Percentiles rank a stretch among this genome's conserved stretches.
phyloP scores from a whole-genome alignment of 352 stramenopile genomes.

The Pythium grandisporangium region DNA sequence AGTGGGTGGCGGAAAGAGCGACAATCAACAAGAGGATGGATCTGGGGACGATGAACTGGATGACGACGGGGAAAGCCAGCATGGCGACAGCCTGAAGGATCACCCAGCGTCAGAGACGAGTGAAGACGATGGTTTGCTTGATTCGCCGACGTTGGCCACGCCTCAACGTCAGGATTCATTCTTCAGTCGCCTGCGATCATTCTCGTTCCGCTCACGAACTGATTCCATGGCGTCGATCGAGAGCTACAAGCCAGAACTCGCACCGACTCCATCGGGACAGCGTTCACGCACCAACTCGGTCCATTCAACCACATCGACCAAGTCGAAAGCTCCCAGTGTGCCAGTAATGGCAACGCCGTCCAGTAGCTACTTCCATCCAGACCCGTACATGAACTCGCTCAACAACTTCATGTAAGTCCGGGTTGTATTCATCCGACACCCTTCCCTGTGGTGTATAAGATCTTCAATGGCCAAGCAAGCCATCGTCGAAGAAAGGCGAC shows the following conservation, averaged over 20 bases:
- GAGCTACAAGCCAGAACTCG: not conserved
- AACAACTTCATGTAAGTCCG: conserved; percentile 10
- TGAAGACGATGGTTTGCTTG: conserved; percentile 3
- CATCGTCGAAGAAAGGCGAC: too few species aligned
- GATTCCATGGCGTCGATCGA: conserved; percentile 6
- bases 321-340: conserved; percentile 1
- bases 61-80: too few species aligned
- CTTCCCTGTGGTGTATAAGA: not conserved
- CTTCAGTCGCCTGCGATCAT: conserved; percentile 6
- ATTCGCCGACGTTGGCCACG: not conserved
- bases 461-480: too few species aligned
- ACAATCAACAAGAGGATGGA: too few species aligned
- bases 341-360: conserved; percentile 3
- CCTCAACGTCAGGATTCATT: conserved; percentile 8
- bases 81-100: not conserved
- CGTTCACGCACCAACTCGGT: conserved; percentile 7
- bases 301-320: conserved; percentile 4
- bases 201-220: conserved; percentile 7
- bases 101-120: not conserved
- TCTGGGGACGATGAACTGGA: too few species aligned
- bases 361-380: conserved; percentile 8
- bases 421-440: not conserved
- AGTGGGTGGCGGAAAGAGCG: too few species aligned
- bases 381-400: conserved; percentile 12
- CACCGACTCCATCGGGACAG: not conserved